These are phyloP conservation scores for Talaromyces sp. DNA, from an alignment of 2,329 filamentous ascomycete species.

Conservation along the genomic window DNA sequence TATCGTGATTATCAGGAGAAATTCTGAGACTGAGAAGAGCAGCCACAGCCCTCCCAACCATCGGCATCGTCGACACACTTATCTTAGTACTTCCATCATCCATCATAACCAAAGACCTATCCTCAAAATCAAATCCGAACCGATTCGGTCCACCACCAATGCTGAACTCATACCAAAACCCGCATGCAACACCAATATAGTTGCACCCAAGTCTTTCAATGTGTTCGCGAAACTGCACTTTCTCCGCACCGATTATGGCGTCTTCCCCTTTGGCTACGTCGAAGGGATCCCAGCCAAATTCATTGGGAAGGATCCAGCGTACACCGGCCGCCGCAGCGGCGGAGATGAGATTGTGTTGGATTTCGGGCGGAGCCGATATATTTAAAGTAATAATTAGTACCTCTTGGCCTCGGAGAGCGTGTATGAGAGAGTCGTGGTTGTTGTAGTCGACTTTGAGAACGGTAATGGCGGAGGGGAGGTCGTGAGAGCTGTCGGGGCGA, in stretches of 20 bases:
- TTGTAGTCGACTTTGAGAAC: not conserved
- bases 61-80: not conserved
- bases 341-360: not conserved
- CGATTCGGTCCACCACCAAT: constrained; percentile 35
- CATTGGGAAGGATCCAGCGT: not conserved
- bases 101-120: constrained; percentile 22
- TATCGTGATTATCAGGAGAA: not conserved
- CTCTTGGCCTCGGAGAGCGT: not conserved
- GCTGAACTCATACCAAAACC: constrained; percentile 57
- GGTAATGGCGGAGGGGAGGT: not conserved
- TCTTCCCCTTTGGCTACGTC: not conserved
- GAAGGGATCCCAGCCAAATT: not conserved
- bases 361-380: not conserved
- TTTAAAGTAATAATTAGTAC: not conserved
- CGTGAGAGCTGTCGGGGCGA: not conserved
- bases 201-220: not conserved
- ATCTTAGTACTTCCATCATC: not conserved
- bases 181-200: constrained; percentile 32
- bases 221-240: not conserved
- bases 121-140: constrained; percentile 52
- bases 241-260: not conserved
- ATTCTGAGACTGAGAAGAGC: not conserved
- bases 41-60: not conserved
- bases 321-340: not conserved
- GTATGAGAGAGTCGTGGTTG: not conserved